Percentiles rank a stretch among this genome's conserved stretches.
phyloP scores from a whole-genome alignment of 192 early-diverging fungal species.

The Neocallimastix lanati region DNA sequence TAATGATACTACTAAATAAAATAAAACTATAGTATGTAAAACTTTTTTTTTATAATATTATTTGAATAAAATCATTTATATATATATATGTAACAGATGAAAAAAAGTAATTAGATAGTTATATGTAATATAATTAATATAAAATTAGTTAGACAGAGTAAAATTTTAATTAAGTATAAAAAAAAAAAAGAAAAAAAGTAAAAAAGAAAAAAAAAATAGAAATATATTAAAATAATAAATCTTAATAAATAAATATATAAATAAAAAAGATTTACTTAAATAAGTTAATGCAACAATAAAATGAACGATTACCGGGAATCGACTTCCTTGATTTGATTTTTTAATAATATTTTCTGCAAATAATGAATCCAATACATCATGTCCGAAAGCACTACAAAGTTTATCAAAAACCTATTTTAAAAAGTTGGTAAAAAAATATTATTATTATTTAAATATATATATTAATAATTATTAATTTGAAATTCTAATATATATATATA shows the following conservation, averaged over 20 bases:
- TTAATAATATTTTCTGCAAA: slow-evolving; percentile 24
- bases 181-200: too few species aligned
- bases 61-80: background rate
- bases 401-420: slow-evolving; percentile 71
- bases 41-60: slow-evolving; percentile 17
- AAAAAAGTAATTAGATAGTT: too few species aligned
- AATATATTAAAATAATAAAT: too few species aligned
- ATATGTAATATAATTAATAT: too few species aligned
- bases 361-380: slow-evolving; percentile 85
- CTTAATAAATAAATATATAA: background rate
- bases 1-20: slow-evolving; percentile 88
- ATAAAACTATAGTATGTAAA: slow-evolving; percentile 74
- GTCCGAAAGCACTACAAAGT: slow-evolving; percentile 78
- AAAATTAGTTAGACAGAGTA: background rate
- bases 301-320: slow-evolving; percentile 20
- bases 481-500: background rate
- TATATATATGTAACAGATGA: background rate
- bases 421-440: background rate
- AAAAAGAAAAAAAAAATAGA: too few species aligned
- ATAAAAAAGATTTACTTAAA: slow-evolving; percentile 42
- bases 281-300: slow-evolving; percentile 66
- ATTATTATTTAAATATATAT: too few species aligned
- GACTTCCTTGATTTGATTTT: slow-evolving; percentile 3
- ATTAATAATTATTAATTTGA: too few species aligned
- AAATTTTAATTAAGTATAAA: background rate